A percentile compares a stretch with the other conserved stretches of the same genome.
Evolutionary conservation across 2,329 filamentous ascomycete species (phyloP).

Genomic region (Metarhizium robertsii): DNA sequence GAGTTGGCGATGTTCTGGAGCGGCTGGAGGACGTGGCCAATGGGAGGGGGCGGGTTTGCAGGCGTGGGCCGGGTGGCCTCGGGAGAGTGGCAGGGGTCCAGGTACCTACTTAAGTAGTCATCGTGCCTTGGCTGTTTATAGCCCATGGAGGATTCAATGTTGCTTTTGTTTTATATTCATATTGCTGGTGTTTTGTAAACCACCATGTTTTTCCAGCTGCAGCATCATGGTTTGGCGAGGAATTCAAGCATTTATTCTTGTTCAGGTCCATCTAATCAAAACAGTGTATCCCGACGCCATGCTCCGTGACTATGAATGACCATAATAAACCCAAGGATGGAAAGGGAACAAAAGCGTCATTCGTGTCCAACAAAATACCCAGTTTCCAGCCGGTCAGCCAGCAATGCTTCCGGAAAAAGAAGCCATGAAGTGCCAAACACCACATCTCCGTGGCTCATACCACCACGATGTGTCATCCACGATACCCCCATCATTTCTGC

Average conservation of each 20-base stretch:
- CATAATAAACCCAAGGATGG: not conserved
- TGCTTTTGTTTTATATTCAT: not conserved
- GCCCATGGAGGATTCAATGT: too few relatives aligned
- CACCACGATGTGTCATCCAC: not conserved
- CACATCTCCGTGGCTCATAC: too few relatives aligned
- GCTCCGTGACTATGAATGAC: not conserved
- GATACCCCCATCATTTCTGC: not conserved
- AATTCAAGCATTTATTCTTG: too few relatives aligned
- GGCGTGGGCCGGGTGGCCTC: conserved; percentile 15
- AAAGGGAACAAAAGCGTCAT: not conserved
- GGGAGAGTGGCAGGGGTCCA: conserved; percentile 8
- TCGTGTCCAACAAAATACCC: too few relatives aligned
- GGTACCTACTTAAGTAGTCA: not conserved
- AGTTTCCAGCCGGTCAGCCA: too few relatives aligned
- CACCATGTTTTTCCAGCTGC: too few relatives aligned
- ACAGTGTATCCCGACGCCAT: not conserved
- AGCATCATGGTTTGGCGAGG: too few relatives aligned
- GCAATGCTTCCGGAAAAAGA: too few relatives aligned
- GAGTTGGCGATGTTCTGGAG: conserved; percentile 15
- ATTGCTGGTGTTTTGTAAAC: too few relatives aligned
- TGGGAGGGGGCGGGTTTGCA: conserved; percentile 17
- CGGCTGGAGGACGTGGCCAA: conserved; percentile 15
- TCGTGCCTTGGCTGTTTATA: too few relatives aligned
- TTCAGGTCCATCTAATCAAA: not conserved
- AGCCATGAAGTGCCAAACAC: too few relatives aligned